Base-by-base conservation (phyloP, 352 stramenopile genomes). In the Pythium utonaiense region DNA sequence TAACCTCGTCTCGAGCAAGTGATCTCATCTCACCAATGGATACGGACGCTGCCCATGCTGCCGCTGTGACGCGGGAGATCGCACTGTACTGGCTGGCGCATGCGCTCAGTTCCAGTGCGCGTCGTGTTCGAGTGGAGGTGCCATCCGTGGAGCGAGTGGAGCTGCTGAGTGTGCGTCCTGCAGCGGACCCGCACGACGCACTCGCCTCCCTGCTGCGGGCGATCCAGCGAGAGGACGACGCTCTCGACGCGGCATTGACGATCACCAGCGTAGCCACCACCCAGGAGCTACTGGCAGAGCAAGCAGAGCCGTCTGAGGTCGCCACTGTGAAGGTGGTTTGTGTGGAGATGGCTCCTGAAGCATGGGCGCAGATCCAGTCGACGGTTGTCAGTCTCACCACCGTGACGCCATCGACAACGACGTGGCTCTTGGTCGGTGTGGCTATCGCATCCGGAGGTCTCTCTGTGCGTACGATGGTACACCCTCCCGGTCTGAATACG, bases 11-110 rank as follows among this genome's bases (percentile, higher is more conserved):
- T 9, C 9, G 28, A 33, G 28, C 28, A n/a, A n/a, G n/a, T n/a
- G n/a, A n/a, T n/a, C n/a, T 33, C 40, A 47, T 27, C 52, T 25
- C 25, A 24, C 22, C 24, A 50, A 58, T 58, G 52, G 52, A 49
- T 34, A 38, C 52, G 19, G 16, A 27, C 24, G 42, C 28, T 5
- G n/a, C 48, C 13, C 3, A n/a, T 28, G 48, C 9, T 17, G 42
- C n/a, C 17, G 17, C 21, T 22, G 48, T 53, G 6, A 21, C 33
- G 63, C 63, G 57, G 13, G 51, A 61, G 34, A 66, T 70, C 47
- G 16, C 57, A 57, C 57, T 59, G 16, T 66, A 47, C 40, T 70
- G 63, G 63, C 57, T 70, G 25, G 63, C 63, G 44, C 63, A 56
- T 28, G 57, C 63, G 42, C 57, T 70, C 30, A 30, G 17, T 13